Conservation (phyloP, 2,329 filamentous ascomycete species). For the Clonostachys solani region DNA sequence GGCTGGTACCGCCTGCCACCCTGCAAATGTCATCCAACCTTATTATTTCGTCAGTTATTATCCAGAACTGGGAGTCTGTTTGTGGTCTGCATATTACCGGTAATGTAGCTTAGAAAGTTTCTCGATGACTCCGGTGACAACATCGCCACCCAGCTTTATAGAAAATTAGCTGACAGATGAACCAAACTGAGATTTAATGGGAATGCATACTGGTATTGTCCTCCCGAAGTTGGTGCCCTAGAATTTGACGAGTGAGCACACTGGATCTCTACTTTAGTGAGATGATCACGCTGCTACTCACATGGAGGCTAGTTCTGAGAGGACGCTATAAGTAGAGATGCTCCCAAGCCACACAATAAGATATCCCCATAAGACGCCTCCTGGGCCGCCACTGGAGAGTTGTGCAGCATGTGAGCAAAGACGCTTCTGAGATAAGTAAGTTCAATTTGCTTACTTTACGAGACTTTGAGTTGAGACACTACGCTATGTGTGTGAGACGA, state of each 20-base stretch:
- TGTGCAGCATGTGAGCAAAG: slow-evolving; percentile 6
- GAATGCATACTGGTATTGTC: slow-evolving; percentile 41
- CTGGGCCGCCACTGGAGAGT: slow-evolving; percentile 14
- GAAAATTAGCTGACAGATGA: no score
- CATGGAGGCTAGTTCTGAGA: slow-evolving; percentile 47
- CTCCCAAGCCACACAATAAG: slow-evolving; percentile 32
- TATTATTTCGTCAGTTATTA: no score
- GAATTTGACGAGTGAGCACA: no score
- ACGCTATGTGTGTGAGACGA: no score
- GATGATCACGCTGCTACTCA: no score
- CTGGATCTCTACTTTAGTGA: no score
- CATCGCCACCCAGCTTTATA: slow-evolving; percentile 42
- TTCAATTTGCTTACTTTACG: no score
- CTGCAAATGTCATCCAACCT: slow-evolving; percentile 39
- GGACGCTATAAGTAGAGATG: slow-evolving; percentile 28
- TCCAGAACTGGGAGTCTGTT: no score
- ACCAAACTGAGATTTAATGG: no score
- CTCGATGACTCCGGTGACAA: slow-evolving; percentile 42
- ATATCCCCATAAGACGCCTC: slow-evolving; percentile 43
- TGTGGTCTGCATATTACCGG: not conserved
- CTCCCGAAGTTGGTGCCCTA: slow-evolving; percentile 46
- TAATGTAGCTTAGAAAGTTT: slow-evolving; percentile 48
- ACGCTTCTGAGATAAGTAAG: no score
- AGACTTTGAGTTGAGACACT: no score
- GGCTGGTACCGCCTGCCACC: slow-evolving; percentile 37